phyloP scores from a whole-genome alignment of 495 filamentous ascomycete species.

The Bryoglossum gracile region DNA sequence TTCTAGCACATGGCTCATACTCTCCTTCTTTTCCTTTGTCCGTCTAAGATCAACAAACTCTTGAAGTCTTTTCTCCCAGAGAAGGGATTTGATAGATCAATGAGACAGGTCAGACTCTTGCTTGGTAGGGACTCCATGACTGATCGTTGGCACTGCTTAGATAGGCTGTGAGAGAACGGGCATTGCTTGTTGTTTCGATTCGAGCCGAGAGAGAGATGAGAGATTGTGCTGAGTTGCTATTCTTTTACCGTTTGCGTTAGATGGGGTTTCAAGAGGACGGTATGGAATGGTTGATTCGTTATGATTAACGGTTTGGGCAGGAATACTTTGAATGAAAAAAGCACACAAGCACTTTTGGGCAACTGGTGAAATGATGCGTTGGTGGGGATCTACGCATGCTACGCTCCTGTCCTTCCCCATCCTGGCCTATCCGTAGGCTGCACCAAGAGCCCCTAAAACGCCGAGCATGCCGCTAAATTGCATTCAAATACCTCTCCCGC shows the following conservation, averaged over 20 bases:
- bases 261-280: too few relatives aligned
- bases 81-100: neutral
- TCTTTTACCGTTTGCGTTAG: too few relatives aligned
- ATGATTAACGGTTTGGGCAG: too few relatives aligned
- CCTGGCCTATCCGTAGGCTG: too few relatives aligned
- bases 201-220: slow-evolving; percentile 3
- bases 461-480: slow-evolving; percentile 22
- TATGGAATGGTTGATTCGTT: too few relatives aligned
- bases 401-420: neutral
- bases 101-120: neutral
- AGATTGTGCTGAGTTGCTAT: slow-evolving; percentile 12
- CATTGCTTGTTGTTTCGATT: too few relatives aligned
- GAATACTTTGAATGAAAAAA: too few relatives aligned
- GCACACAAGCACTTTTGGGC: too few relatives aligned
- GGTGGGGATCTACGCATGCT: too few relatives aligned
- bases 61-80: neutral
- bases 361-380: too few relatives aligned
- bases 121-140: slow-evolving; percentile 22
- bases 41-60: too few relatives aligned
- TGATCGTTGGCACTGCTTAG: slow-evolving; percentile 27
- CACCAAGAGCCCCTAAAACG: slow-evolving; percentile 12
- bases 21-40: slow-evolving; percentile 15
- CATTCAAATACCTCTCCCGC: neutral
- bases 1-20: neutral
- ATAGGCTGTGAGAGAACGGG: slow-evolving; percentile 24